Conservation (phyloP, 306 rosid genomes). For the Gillenia trifoliata region DNA sequence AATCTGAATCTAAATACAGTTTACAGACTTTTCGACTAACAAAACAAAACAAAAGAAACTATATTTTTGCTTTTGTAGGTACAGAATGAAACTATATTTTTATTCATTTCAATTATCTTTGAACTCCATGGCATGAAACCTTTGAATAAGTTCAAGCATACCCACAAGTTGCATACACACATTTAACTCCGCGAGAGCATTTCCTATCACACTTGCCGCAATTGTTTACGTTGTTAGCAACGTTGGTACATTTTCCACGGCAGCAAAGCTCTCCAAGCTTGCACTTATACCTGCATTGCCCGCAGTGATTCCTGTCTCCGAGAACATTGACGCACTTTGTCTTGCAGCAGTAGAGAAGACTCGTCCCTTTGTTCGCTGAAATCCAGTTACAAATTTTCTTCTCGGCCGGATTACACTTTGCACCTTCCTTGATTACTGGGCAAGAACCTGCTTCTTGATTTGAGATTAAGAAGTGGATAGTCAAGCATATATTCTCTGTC, state of each 20-base stretch:
- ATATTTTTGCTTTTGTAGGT: too few relatives aligned
- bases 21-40: too few relatives aligned
- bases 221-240: slow-evolving; percentile 19
- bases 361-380: too few relatives aligned
- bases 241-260: slow-evolving; percentile 35
- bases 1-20: too few relatives aligned
- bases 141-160: slow-evolving; percentile 36
- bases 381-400: slow-evolving; percentile 48
- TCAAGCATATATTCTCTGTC: slow-evolving; percentile 38
- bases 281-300: slow-evolving; percentile 48
- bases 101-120: too few relatives aligned
- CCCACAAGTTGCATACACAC: slow-evolving; percentile 52
- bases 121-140: too few relatives aligned
- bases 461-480: slow-evolving; percentile 14
- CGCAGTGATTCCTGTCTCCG: slow-evolving; percentile 56
- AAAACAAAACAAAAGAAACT: too few relatives aligned
- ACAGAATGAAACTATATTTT: too few relatives aligned
- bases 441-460: slow-evolving; percentile 54
- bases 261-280: slow-evolving; percentile 44
- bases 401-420: slow-evolving; percentile 23
- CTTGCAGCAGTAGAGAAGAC: too few relatives aligned
- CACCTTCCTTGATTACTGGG: slow-evolving; percentile 38
- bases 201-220: slow-evolving; percentile 58
- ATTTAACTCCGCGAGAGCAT: slow-evolving; percentile 39
- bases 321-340: slow-evolving; percentile 55